Conservation (phyloP, 257 asterid species). For the Ehretia macrophylla region DNA sequence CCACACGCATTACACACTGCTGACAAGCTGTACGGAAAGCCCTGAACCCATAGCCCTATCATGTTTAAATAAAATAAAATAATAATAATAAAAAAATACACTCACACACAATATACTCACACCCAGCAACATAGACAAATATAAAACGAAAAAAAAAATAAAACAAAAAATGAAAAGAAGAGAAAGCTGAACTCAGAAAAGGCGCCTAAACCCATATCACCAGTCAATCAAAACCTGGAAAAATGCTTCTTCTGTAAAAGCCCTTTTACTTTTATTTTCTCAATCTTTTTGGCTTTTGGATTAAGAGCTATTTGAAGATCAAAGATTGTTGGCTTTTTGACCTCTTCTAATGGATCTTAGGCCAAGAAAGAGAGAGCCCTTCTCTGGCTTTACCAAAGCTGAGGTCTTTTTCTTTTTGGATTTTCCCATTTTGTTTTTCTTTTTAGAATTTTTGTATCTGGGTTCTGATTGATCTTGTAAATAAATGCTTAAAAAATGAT, state of each 20-base stretch:
- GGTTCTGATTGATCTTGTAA: not conserved
- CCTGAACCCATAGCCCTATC: no score
- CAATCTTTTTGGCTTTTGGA: not conserved
- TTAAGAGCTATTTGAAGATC: not conserved
- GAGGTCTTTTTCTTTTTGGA: conserved; percentile 41
- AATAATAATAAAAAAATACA: no score
- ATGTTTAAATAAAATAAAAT: no score
- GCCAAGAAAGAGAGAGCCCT: conserved; percentile 43
- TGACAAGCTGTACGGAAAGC: no score
- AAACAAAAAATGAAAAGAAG: no score
- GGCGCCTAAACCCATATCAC: conserved; percentile 18
- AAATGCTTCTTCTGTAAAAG: not conserved
- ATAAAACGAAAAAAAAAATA: no score
- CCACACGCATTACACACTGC: no score
- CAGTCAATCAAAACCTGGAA: conserved; percentile 3
- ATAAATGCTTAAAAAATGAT: not conserved
- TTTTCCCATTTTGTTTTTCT: not conserved
- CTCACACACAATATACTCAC: no score
- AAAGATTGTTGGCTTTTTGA: not conserved
- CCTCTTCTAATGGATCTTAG: conserved; percentile 60
- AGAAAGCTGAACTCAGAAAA: not conserved
- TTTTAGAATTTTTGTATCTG: not conserved
- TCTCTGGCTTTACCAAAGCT: conserved; percentile 56
- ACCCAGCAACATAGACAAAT: no score
- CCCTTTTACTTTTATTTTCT: conserved; percentile 1